These are phyloP conservation scores for Aspergillus ellipticus DNA, from an alignment of 495 filamentous ascomycete genomes.

Conservation along the genomic window DNA sequence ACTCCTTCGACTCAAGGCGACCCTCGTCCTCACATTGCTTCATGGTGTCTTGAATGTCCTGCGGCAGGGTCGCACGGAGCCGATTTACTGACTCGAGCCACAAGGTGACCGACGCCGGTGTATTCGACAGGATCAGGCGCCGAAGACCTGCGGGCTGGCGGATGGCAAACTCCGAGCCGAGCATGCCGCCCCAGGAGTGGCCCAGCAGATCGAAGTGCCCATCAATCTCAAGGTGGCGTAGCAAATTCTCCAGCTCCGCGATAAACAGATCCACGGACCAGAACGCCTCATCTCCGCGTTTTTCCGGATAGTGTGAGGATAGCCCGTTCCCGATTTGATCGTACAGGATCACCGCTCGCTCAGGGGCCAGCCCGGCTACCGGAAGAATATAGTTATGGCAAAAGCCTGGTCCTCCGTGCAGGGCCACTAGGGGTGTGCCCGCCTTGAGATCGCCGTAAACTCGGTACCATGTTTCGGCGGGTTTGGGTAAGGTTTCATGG, in stretches of 20 bases:
- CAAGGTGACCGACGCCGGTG: slow-evolving; percentile 31
- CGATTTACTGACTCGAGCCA: slow-evolving; percentile 23
- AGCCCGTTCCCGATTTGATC: slow-evolving; percentile 50
- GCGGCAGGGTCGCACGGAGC: slow-evolving; percentile 34
- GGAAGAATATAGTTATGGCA: slow-evolving; percentile 41
- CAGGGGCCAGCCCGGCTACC: slow-evolving; percentile 28
- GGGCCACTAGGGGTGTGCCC: slow-evolving; percentile 31
- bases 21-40: slow-evolving; percentile 31
- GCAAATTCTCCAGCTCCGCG: slow-evolving; percentile 46
- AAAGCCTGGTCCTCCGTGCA: slow-evolving; percentile 48
- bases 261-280: slow-evolving; percentile 47
- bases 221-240: slow-evolving; percentile 33
- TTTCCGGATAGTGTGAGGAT: slow-evolving; percentile 44
- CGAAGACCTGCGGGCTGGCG: slow-evolving; percentile 33
- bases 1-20: slow-evolving; percentile 40
- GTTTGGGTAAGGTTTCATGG: neutral
- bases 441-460: slow-evolving; percentile 30
- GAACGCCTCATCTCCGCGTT: slow-evolving; percentile 36
- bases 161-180: slow-evolving; percentile 35
- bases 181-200: slow-evolving; percentile 51
- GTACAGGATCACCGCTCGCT: slow-evolving; percentile 48
- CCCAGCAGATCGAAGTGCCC: slow-evolving; percentile 41
- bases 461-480: slow-evolving; percentile 39
- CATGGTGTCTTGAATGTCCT: slow-evolving; percentile 37
- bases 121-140: slow-evolving; percentile 39